Evolutionary conservation across 1,284 basidiomycete species (phyloP).

Genomic region (Trichosporon ovoides): DNA sequence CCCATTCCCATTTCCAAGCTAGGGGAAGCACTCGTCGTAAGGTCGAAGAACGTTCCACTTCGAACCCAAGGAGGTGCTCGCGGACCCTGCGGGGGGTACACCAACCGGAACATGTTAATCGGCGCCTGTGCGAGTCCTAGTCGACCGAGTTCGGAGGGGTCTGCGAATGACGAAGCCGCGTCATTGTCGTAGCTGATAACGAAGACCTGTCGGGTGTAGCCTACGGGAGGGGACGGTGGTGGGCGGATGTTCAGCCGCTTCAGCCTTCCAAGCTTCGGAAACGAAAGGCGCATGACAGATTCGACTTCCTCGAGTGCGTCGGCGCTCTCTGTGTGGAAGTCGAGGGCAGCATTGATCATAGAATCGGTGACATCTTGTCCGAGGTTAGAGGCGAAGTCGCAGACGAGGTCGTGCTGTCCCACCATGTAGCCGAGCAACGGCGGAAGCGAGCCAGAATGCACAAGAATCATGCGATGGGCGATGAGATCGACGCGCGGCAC

Average conservation of each 20-base stretch:
- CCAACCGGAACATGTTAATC: background rate
- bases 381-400: background rate
- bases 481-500: background rate
- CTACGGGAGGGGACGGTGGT: background rate
- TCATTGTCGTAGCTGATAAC: background rate
- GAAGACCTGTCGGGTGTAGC: background rate
- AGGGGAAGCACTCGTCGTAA: background rate
- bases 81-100: background rate
- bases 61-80: background rate
- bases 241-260: background rate
- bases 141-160: background rate
- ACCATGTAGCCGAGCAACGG: background rate
- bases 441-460: background rate
- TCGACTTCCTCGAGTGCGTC: slow-evolving; percentile 1
- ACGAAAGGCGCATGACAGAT: background rate
- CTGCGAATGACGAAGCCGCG: background rate
- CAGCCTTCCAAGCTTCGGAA: background rate
- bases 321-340: slow-evolving; percentile 1
- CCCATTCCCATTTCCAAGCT: background rate
- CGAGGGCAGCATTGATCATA: background rate
- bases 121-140: background rate
- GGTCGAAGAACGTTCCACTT: background rate
- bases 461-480: background rate
- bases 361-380: background rate
- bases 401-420: background rate